These are phyloP conservation scores for Chaetoceros muelleri DNA, from an alignment of 108 stramenopile genomes.

Conservation along the genomic window DNA sequence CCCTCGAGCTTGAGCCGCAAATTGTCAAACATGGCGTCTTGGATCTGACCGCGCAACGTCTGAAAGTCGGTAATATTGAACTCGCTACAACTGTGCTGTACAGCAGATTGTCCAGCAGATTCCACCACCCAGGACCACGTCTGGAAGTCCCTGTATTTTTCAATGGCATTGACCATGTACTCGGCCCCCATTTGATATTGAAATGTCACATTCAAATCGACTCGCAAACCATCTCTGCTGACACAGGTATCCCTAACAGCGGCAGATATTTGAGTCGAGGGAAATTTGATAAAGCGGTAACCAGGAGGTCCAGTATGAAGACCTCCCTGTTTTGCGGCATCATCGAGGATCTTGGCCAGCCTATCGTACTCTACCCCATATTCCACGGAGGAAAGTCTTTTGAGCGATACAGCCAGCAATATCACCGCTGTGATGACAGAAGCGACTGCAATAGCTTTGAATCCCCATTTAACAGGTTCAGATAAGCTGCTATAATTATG, in stretches of 20 bases:
- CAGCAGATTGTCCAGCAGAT: constrained; percentile 18
- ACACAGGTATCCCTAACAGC: constrained; percentile 24
- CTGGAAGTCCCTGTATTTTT: constrained; percentile 28
- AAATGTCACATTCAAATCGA: constrained; percentile 29
- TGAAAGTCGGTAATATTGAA: constrained; percentile 18
- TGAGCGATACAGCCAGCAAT: constrained; percentile 21
- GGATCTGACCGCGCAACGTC: constrained; percentile 27
- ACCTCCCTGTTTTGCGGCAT: constrained; percentile 19
- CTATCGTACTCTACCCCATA: constrained; percentile 30
- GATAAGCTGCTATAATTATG: no score
- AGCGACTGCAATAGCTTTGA: neutral
- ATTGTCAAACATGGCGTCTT: constrained; percentile 21
- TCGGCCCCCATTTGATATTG: constrained; percentile 35
- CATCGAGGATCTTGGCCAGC: constrained; percentile 27
- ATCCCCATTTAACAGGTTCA: no score
- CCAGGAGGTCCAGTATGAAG: constrained; percentile 16
- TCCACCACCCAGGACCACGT: constrained; percentile 27
- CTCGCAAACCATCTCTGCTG: constrained; percentile 29
- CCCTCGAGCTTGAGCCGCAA: constrained; percentile 24
- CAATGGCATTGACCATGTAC: constrained; percentile 17
- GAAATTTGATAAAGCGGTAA: constrained; percentile 37
- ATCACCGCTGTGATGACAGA: constrained; percentile 4
- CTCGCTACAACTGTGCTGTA: constrained; percentile 35
- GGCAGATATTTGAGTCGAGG: constrained; percentile 32
- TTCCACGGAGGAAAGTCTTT: constrained; percentile 23